Evolutionary conservation across 257 asterid genomes (phyloP).

Genomic region (Rhazya stricta): DNA sequence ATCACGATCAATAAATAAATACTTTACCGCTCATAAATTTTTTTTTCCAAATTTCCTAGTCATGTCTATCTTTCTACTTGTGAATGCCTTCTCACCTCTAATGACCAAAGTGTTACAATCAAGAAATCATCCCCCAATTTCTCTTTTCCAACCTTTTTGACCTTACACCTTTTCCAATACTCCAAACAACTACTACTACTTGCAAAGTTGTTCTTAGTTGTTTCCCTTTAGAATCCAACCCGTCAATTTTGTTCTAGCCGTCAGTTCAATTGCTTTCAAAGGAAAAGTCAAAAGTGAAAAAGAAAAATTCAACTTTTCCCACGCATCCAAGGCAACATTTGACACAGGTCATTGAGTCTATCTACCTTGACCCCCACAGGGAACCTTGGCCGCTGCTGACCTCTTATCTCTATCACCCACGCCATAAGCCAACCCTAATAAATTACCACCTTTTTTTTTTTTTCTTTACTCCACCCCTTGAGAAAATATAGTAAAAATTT

Average conservation of each 20-base stretch:
- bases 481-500: neutral
- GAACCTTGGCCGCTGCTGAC: conserved; percentile 9
- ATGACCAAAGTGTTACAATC: conserved; percentile 7
- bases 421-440: conserved; percentile 5
- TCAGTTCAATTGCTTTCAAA: conserved; percentile 10
- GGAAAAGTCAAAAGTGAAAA: conserved; percentile 23
- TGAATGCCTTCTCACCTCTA: conserved; percentile 9
- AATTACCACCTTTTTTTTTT: neutral
- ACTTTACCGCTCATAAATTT: too few relatives aligned
- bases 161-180: conserved; percentile 9
- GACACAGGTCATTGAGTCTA: conserved; percentile 26
- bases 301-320: conserved; percentile 17
- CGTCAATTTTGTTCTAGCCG: conserved; percentile 14
- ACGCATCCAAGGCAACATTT: conserved; percentile 15
- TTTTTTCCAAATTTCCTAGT: neutral
- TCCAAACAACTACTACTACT: neutral
- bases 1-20: too few relatives aligned
- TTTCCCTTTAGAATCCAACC: conserved; percentile 8
- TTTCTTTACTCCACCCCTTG: conserved; percentile 6
- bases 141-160: conserved; percentile 2
- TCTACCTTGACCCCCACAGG: conserved; percentile 24
- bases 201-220: neutral
- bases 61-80: conserved; percentile 18
- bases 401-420: conserved; percentile 6
- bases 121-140: neutral